Conservation (phyloP, 1,284 basidiomycete genomes). For the Rhodotorula sp. region DNA sequence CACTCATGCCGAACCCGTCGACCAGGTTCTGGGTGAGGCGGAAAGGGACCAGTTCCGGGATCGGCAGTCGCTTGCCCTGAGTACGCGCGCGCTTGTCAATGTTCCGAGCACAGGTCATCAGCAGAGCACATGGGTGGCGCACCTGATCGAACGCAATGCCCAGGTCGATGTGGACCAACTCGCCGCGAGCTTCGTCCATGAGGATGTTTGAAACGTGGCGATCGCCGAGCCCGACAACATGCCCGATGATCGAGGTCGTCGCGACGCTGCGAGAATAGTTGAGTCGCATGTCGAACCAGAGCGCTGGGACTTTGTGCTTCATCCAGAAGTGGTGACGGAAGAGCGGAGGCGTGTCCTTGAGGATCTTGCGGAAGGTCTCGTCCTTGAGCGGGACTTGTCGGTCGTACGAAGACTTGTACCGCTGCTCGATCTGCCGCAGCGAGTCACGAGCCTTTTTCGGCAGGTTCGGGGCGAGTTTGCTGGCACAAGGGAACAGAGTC, state of each 20-base stretch:
- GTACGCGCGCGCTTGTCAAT: constrained; percentile 52
- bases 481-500: background rate
- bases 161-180: constrained; percentile 91
- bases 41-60: constrained; percentile 92
- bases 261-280: constrained; percentile 89
- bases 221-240: constrained; percentile 88
- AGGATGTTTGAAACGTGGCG: constrained; percentile 91
- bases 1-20: constrained; percentile 87
- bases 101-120: background rate
- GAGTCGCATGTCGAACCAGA: constrained; percentile 91
- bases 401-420: constrained; percentile 49
- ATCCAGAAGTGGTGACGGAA: constrained; percentile 95
- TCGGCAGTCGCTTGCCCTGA: constrained; percentile 77
- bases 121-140: constrained; percentile 37
- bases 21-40: constrained; percentile 89
- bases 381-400: constrained; percentile 18
- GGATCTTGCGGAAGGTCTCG: constrained; percentile 57
- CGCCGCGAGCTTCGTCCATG: constrained; percentile 76
- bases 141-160: constrained; percentile 96
- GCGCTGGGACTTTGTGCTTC: constrained; percentile 75
- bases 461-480: constrained; percentile 11
- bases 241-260: constrained; percentile 89
- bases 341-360: constrained; percentile 69
- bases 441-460: constrained; percentile 5
- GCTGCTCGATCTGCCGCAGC: background rate